Evolutionary conservation across 805 yeast species (phyloP).

Genomic region (Priceomyces carsonii): DNA sequence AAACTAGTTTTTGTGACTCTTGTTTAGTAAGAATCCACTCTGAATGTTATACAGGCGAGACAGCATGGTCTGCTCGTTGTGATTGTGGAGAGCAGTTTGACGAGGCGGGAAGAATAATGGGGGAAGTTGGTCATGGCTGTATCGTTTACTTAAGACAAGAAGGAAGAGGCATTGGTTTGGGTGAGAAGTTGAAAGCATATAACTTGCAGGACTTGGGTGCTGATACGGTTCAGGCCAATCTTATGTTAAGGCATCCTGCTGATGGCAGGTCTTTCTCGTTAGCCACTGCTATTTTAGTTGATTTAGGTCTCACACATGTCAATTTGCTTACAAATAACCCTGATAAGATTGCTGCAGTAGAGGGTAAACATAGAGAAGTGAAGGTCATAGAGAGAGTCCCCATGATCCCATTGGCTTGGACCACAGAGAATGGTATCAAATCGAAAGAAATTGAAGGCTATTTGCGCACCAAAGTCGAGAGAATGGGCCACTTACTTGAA

Average conservation of each 20-base stretch:
- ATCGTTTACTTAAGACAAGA: slow-evolving; percentile 96
- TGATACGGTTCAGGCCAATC: slow-evolving; percentile 95
- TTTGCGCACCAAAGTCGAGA: slow-evolving; percentile 87
- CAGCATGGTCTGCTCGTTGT: slow-evolving; percentile 98
- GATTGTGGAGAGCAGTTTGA: slow-evolving; percentile 99
- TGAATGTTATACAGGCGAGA: slow-evolving; percentile 98
- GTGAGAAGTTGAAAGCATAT: slow-evolving; percentile 95
- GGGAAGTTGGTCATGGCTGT: slow-evolving; percentile 83
- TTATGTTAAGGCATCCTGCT: slow-evolving; percentile 92
- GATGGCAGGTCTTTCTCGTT: slow-evolving; percentile 93
- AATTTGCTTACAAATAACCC: slow-evolving; percentile 92
- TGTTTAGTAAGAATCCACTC: slow-evolving; percentile 88
- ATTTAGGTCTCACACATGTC: slow-evolving; percentile 71
- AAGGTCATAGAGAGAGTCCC: slow-evolving; percentile 88
- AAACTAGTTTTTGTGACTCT: slow-evolving; percentile 38
- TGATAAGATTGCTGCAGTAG: slow-evolving; percentile 92
- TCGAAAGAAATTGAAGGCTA: slow-evolving; percentile 91
- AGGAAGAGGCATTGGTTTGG: slow-evolving; percentile 98
- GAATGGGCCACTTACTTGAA: slow-evolving; percentile 93
- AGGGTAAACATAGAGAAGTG: slow-evolving; percentile 74
- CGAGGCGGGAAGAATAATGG: slow-evolving; percentile 95
- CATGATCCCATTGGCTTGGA: slow-evolving; percentile 97
- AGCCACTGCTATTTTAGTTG: slow-evolving; percentile 90
- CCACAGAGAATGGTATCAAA: slow-evolving; percentile 57
- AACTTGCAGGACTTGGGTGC: slow-evolving; percentile 97